A percentile compares a stretch with the other conserved stretches of the same genome.
These are phyloP conservation scores for Xylariaceae sp. DNA, from an alignment of 2,329 filamentous ascomycete species.

Conservation along the genomic window DNA sequence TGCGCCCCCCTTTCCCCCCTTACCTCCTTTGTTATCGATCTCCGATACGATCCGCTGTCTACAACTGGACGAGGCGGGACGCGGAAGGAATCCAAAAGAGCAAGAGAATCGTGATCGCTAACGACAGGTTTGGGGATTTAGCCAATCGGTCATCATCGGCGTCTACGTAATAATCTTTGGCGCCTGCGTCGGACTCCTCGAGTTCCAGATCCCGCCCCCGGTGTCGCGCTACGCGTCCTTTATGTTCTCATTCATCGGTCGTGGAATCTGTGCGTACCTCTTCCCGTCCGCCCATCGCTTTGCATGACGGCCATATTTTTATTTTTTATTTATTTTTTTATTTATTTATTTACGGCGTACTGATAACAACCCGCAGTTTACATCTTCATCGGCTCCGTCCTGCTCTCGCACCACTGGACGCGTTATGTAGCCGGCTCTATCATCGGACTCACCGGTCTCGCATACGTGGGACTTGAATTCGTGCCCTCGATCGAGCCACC, in stretches of 20 bases:
- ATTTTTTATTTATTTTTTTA: not conserved
- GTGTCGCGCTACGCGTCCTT: slow-evolving; percentile 92
- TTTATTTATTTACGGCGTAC: not conserved
- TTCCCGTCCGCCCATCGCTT: not conserved
- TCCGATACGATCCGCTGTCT: too few relatives aligned
- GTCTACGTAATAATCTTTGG: slow-evolving; percentile 90
- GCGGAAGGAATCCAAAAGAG: not conserved
- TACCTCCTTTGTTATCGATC: slow-evolving; percentile 36
- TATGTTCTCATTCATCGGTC: slow-evolving; percentile 94
- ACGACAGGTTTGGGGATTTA: slow-evolving; percentile 31
- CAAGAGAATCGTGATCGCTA: not conserved
- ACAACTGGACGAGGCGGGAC: not conserved
- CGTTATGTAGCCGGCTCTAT: slow-evolving; percentile 72
- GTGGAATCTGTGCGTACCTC: slow-evolving; percentile 75
- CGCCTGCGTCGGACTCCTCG: slow-evolving; percentile 67
- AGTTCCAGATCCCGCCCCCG: slow-evolving; percentile 94
- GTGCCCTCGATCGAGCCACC: slow-evolving; percentile 74
- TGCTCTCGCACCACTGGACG: slow-evolving; percentile 62
- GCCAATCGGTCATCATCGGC: slow-evolving; percentile 70
- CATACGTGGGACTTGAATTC: slow-evolving; percentile 70
- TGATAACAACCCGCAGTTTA: slow-evolving; percentile 60
- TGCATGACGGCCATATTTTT: not conserved
- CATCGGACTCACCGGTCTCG: slow-evolving; percentile 71
- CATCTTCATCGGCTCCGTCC: slow-evolving; percentile 85
- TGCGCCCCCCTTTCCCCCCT: not conserved